Evolutionary conservation across 1,139 yeast species (phyloP).

Genomic region (Saccharomyces hybrid): DNA sequence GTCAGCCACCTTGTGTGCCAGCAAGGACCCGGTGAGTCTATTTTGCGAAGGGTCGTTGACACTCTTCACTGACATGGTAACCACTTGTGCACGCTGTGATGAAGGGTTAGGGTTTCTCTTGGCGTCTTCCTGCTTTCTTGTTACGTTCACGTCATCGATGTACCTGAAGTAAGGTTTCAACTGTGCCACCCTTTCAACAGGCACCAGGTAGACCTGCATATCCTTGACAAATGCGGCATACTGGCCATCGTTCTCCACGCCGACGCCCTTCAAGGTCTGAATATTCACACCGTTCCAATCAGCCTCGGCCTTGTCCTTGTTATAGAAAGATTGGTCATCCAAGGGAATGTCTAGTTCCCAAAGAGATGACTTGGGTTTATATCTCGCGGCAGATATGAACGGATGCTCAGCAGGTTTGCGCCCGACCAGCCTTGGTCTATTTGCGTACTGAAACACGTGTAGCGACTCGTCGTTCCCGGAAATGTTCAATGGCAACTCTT

Average conservation of each 20-base stretch:
- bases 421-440: constrained; percentile 48
- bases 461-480: constrained; percentile 32
- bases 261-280: constrained; percentile 66
- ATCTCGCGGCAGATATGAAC: constrained; percentile 42
- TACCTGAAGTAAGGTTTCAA: constrained; percentile 75
- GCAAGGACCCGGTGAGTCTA: constrained; percentile 70
- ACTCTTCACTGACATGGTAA: constrained; percentile 70
- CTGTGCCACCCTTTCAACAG: constrained; percentile 65
- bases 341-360: constrained; percentile 69
- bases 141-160: constrained; percentile 46
- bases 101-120: constrained; percentile 40
- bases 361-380: constrained; percentile 53
- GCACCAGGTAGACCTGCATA: constrained; percentile 53
- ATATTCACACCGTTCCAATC: constrained; percentile 51
- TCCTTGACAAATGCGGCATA: constrained; percentile 46
- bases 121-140: constrained; percentile 33
- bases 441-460: constrained; percentile 63
- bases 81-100: constrained; percentile 49
- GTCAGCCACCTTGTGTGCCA: constrained; percentile 63
- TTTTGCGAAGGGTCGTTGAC: constrained; percentile 51
- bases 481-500: constrained; percentile 61
- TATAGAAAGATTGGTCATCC: constrained; percentile 54
- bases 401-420: constrained; percentile 37
- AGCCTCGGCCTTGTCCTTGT: constrained; percentile 47
- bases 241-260: constrained; percentile 50